phyloP scores from a whole-genome alignment of 805 yeast genomes.

The Starmerella stellata region DNA sequence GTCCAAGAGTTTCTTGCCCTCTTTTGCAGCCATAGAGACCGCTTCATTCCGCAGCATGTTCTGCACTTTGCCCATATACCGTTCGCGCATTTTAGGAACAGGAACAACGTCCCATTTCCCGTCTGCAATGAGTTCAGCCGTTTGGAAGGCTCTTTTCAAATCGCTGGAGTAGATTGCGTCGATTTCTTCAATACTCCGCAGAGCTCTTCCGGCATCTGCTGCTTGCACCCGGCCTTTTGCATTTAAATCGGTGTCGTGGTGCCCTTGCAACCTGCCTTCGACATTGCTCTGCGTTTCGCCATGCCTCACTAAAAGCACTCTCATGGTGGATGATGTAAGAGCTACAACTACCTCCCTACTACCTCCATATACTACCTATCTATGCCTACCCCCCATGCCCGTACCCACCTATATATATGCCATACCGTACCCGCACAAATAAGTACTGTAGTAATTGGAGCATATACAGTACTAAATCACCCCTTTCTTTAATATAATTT shows the following conservation, averaged over 20 bases:
- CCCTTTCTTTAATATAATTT: no score
- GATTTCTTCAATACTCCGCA: conserved; percentile 6
- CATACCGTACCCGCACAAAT: no score
- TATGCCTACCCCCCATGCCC: no score
- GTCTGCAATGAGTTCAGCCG: conserved; percentile 14
- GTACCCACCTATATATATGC: no score
- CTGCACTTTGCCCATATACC: conserved; percentile 16
- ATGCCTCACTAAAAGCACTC: conserved; percentile 14
- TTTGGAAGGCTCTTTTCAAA: conserved; percentile 14
- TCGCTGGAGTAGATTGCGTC: conserved; percentile 15
- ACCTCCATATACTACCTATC: no score
- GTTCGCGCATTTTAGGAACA: conserved; percentile 12
- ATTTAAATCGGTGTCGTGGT: conserved; percentile 14
- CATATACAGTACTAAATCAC: no score
- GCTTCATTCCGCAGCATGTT: conserved; percentile 13
- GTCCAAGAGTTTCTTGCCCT: conserved; percentile 5
- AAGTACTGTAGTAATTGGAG: no score
- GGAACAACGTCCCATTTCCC: conserved; percentile 1
- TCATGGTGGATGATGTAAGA: no score
- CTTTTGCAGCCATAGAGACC: conserved; percentile 1
- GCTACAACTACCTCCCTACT: no score
- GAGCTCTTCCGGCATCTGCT: conserved; percentile 3
- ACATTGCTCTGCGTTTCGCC: conserved; percentile 17
- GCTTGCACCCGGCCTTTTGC: conserved; percentile 16
- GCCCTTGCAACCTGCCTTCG: conserved; percentile 17